A percentile compares a stretch with the other conserved stretches of the same genome.
Evolutionary conservation across 164 flowering plant genomes (phyloP).

Genomic region (Echeveria elegans): DNA sequence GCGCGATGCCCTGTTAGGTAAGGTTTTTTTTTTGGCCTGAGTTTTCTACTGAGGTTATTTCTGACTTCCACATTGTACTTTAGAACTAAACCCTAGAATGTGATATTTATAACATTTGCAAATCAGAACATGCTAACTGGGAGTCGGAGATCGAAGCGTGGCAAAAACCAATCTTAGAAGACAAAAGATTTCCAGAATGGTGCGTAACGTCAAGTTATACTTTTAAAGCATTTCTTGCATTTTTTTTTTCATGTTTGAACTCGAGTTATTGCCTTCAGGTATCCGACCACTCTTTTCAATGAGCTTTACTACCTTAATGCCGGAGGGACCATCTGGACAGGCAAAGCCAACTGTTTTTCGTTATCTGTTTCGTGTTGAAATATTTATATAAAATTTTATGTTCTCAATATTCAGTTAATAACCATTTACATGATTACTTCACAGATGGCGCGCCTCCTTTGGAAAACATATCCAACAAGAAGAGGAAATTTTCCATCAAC

Average conservation of each 20-base stretch:
- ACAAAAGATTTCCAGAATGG: slow-evolving; percentile 86
- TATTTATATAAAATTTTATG: too few relatives aligned
- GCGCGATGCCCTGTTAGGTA: slow-evolving; percentile 83
- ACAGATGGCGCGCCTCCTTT: slow-evolving; percentile 78
- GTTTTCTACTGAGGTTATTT: not conserved
- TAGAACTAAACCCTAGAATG: too few relatives aligned
- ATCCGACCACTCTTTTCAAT: slow-evolving; percentile 73
- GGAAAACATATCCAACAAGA: slow-evolving; percentile 42
- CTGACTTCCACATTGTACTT: too few relatives aligned
- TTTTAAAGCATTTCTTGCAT: too few relatives aligned
- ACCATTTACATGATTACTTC: too few relatives aligned
- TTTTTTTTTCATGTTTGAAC: not conserved
- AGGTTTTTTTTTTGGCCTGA: too few relatives aligned
- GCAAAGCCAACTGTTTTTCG: slow-evolving; percentile 29
- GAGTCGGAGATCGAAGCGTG: slow-evolving; percentile 79
- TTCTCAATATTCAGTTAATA: too few relatives aligned
- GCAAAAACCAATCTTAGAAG: slow-evolving; percentile 81
- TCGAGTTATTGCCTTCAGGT: slow-evolving; percentile 38
- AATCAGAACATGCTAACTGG: slow-evolving; percentile 65
- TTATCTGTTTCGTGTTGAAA: too few relatives aligned
- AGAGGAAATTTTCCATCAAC: slow-evolving; percentile 57
- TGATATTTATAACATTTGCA: too few relatives aligned
- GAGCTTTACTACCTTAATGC: slow-evolving; percentile 88
- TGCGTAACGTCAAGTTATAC: slow-evolving; percentile 10
- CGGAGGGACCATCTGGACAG: slow-evolving; percentile 94